Conservation (phyloP, 75 land plant genomes). For the Gnetum montanum region DNA sequence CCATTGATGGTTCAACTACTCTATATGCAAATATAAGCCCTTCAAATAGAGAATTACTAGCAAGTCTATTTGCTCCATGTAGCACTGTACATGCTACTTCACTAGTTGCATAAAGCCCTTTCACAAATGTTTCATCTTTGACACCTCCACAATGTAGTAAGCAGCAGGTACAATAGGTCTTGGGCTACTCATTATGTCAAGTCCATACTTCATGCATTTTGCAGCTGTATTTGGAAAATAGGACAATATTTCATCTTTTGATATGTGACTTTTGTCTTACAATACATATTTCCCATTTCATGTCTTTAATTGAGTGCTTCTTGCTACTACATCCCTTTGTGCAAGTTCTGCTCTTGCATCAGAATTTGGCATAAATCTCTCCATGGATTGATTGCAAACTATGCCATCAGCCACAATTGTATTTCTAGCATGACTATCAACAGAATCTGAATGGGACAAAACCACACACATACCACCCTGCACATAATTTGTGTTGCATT, state of each 20-base stretch:
- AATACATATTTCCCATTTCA: constrained; percentile 86
- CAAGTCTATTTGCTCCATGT: constrained; percentile 96
- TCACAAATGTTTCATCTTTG: constrained; percentile 85
- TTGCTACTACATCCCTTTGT: constrained; percentile 93
- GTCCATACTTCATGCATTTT: constrained; percentile 76
- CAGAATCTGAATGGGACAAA: too few species aligned
- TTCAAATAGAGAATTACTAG: constrained; percentile 97
- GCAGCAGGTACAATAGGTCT: constrained; percentile 99
- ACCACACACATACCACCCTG: too few species aligned
- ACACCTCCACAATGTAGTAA: constrained; percentile 99
- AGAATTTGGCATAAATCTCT: constrained; percentile 93
- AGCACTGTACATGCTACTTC: constrained; percentile 99
- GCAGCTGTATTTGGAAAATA: constrained; percentile 98
- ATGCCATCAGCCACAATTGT: too few species aligned
- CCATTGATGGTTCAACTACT: constrained; percentile 94
- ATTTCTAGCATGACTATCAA: too few species aligned
- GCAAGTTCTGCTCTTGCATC: constrained; percentile 94
- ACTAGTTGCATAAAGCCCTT: constrained; percentile 92
- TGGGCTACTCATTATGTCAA: constrained; percentile 81
- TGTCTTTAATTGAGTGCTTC: constrained; percentile 90
- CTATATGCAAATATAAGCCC: constrained; percentile 92
- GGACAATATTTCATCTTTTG: constrained; percentile 58
- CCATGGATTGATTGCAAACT: constrained; percentile 83
- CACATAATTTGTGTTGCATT: too few species aligned
- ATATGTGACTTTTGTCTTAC: constrained; percentile 89